phyloP scores from a whole-genome alignment of 2,329 filamentous ascomycete species.

The Fusarium austroafricanum region DNA sequence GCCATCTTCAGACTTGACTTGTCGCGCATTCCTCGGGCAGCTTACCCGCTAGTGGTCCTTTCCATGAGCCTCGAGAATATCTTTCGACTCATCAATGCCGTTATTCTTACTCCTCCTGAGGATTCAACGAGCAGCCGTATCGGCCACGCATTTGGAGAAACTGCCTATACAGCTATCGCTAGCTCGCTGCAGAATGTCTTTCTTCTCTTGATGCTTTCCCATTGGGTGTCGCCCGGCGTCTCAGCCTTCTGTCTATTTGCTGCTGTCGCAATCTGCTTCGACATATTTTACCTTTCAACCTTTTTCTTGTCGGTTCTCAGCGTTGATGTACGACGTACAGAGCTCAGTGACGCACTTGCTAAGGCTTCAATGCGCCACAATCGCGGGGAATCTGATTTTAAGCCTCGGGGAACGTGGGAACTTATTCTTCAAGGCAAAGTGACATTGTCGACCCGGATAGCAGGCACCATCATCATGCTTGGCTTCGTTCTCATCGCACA shows the following conservation, averaged over 20 bases:
- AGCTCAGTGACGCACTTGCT: constrained; percentile 78
- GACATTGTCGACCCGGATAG: constrained; percentile 77
- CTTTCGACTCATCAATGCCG: constrained; percentile 80
- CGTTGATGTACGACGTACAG: constrained; percentile 80
- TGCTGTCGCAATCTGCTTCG: constrained; percentile 78
- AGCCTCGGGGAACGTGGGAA: constrained; percentile 61
- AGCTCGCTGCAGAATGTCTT: constrained; percentile 76
- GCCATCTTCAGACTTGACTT: constrained; percentile 80
- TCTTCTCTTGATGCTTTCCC: constrained; percentile 74
- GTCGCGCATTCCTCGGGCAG: constrained; percentile 77
- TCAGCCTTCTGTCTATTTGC: constrained; percentile 82
- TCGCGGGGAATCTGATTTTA: constrained; percentile 42
- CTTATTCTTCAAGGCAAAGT: constrained; percentile 72
- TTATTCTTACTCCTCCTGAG: constrained; percentile 77
- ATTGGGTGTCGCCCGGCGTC: constrained; percentile 75
- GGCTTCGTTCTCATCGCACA: constrained; percentile 79
- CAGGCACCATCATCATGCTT: constrained; percentile 78
- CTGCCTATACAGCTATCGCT: constrained; percentile 75
- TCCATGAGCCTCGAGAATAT: constrained; percentile 83
- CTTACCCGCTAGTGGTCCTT: constrained; percentile 81
- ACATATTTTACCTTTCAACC: constrained; percentile 81
- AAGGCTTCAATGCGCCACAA: constrained; percentile 62
- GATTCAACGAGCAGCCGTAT: constrained; percentile 76
- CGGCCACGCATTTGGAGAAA: constrained; percentile 78
- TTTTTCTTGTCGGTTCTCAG: constrained; percentile 85